Base-by-base conservation (phyloP, 148 eudicot species). In the Arctostaphylos glauca region DNA sequence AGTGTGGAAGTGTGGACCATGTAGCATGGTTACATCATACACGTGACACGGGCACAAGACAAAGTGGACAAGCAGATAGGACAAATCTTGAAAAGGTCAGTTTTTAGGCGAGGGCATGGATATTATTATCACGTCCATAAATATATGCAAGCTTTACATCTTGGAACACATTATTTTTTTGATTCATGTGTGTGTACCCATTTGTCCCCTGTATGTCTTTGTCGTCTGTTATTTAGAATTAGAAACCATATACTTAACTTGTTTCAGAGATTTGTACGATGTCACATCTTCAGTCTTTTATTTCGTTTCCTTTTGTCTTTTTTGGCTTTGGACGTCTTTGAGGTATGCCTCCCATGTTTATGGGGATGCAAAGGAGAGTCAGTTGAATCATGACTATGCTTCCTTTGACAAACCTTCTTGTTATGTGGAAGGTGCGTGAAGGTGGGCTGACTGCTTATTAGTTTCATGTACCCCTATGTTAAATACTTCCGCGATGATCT, bases 381-480 rank as follows among this genome's bases (percentile, higher is more conserved):
- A 50, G 16, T 55, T 77, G 6, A 5, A 3, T 2, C 6, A 70
- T 21, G 18, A 38, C 19, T 12, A 1, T 23, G 43, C 43, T 71
- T 13, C 50, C 75, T 71, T 71, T 67, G 5, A 2, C 18, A 71
- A 12, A 49, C 15, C n/a, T 9, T 31, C 1, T 9, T 44, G n/a
- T n/a, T 68, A 38, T 3, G 8, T 71, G 75, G 49, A n/a, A 71
- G 3, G 50, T 16, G 49, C 0, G 47, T 3, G 18, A 54, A 41
- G 68, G 80, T 55, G 66, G 52, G 16, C 23, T 78, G 68, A 25
- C 79, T 52, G 10, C 25, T 56, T 43, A n/a, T 31, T 78, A 55
- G 38, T 59, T 77, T 77, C 49, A 31, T 77, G 43, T 19, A 56
- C 10, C 16, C 15, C 18, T 59, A 46, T 19, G 71, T 44, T 13